These are phyloP conservation scores for Chrysosphaeria jannelii DNA, from an alignment of 2,329 filamentous ascomycete genomes.

Conservation along the genomic window DNA sequence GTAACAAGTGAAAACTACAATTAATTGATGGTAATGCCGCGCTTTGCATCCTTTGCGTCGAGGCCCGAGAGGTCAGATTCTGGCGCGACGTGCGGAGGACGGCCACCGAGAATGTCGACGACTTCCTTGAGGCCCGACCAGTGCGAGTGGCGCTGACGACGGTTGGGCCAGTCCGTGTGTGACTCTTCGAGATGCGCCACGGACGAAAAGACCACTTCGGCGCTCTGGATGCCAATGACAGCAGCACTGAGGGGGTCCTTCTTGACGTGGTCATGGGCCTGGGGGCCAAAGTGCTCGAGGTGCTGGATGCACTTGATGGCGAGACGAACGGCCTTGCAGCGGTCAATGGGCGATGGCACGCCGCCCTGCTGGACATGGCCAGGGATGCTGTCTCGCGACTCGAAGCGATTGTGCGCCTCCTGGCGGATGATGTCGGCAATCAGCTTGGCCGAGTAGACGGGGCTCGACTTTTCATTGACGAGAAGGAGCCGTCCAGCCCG, in stretches of 20 bases:
- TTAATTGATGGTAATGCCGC: conserved; percentile 12
- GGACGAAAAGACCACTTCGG: conserved; percentile 59
- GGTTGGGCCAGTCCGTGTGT: conserved; percentile 80
- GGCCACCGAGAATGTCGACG: conserved; percentile 59
- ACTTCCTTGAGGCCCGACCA: conserved; percentile 58
- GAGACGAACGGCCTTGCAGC: conserved; percentile 68
- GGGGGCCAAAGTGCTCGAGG: conserved; percentile 45
- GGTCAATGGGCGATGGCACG: conserved; percentile 83
- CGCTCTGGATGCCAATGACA: conserved; percentile 81
- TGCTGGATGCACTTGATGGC: conserved; percentile 88
- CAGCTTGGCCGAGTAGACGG: conserved; percentile 71
- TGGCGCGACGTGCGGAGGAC: conserved; percentile 22
- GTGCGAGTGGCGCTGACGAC: conserved; percentile 56
- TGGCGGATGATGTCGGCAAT: conserved; percentile 90
- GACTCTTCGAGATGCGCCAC: conserved; percentile 55
- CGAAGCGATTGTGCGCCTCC: conserved; percentile 74
- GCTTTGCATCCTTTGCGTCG: conserved; percentile 28
- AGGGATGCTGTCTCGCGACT: conserved; percentile 70
- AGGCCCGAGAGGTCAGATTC: conserved; percentile 19
- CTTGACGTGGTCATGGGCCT: conserved; percentile 33
- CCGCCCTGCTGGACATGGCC: conserved; percentile 89
- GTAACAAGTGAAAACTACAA: too few relatives aligned
- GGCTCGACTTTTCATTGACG: conserved; percentile 83
- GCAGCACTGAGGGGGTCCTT: conserved; percentile 41
- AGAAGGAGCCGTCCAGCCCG: conserved; percentile 81